Evolutionary conservation across 1,139 yeast genomes (phyloP), one percentile per base, ranked within the genome.

Genomic region (Diutina siamensis): DNA sequence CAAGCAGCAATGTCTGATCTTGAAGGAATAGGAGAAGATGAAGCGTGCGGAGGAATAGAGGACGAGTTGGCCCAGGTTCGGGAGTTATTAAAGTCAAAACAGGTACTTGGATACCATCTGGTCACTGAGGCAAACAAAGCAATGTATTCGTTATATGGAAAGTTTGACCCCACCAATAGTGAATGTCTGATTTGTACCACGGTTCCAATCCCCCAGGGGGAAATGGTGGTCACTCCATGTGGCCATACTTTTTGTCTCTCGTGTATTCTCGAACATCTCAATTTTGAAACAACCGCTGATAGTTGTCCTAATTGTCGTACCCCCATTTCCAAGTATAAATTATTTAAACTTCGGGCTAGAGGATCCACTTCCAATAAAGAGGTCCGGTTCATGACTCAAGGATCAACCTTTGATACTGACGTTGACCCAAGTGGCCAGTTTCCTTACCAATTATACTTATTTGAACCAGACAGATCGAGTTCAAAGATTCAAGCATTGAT

Each of bases 171-270:
- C n/a, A 65, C 62, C n/a, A 71, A 71, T 3, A 61, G 77, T 1
- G 96, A 88, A 58, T 89, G 97, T 56, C 79, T 95, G 0, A 85
- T 89, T 27, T 89, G 97, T 58, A 81, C 94, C 0, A 69, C 74
- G 2, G 76, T 75, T 7, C 77, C 81, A 1, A 82, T 87, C 12
- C 67, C 72, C 1, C 46, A 64, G 1, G 72, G 74, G 3, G 78
- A 80, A 25, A 71, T 80, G 53, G 71, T 80, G 0, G 68, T 87
- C 12, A 83, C 96, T 0, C 79, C 78, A 40, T 89, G 97, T 63
- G 83, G 84, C 33, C 97, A 89, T 61, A 65, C 78, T 40, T 87
- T 82, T 50, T 89, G 97, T 59, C 65, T 80, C 42, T 67, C 69
- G 13, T 89, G 97, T 61, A 58, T 88, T n/a, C 55, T 78, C 49